These are phyloP conservation scores for Vitis hybrid DNA, from an alignment of 177 flowering plant genomes.

Conservation along the genomic window DNA sequence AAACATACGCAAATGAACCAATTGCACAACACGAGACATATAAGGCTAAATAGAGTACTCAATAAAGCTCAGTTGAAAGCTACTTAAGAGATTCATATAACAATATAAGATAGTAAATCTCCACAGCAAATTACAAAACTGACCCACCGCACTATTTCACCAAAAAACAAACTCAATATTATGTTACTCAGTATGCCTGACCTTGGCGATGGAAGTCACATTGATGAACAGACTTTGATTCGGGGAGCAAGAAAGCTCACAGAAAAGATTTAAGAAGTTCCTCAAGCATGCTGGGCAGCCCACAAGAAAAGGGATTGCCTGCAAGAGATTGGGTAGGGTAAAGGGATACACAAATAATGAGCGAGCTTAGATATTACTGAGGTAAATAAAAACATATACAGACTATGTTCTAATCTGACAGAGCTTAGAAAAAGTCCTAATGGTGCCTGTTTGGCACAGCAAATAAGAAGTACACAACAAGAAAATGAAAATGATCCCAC, in stretches of 20 bases:
- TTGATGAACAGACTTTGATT: slow-evolving; percentile 88
- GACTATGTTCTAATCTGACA: background rate
- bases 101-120: background rate
- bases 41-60: too few relatives aligned
- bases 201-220: slow-evolving; percentile 76
- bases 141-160: background rate
- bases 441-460: background rate
- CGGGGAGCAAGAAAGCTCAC: slow-evolving; percentile 90
- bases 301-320: slow-evolving; percentile 92
- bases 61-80: too few relatives aligned
- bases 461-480: background rate
- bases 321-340: slow-evolving; percentile 21
- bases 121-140: background rate
- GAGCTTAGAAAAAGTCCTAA: background rate
- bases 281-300: slow-evolving; percentile 98
- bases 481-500: too few relatives aligned
- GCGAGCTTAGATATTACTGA: background rate
- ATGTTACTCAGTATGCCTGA: slow-evolving; percentile 22
- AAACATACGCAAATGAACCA: too few relatives aligned
- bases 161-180: background rate
- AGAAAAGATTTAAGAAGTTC: slow-evolving; percentile 85
- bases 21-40: too few relatives aligned
- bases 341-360: too few relatives aligned
- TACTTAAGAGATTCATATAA: background rate
- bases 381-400: background rate